Percentiles rank a stretch among this genome's conserved stretches.
Conservation (phyloP, 2,329 filamentous ascomycete genomes). For the Fusarium dlaminii region DNA sequence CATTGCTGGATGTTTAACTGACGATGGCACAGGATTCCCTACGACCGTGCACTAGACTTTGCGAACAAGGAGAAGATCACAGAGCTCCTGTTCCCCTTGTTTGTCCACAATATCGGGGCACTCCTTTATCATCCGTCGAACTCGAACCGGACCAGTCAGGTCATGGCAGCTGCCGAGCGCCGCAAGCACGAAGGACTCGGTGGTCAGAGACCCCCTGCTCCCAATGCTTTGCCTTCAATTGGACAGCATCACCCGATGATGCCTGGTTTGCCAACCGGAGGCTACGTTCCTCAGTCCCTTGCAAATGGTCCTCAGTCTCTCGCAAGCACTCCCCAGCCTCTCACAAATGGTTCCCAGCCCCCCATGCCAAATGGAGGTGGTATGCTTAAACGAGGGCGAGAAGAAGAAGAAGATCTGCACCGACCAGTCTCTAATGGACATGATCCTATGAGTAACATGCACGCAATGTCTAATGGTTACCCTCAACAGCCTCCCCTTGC, state of each 20-base stretch:
- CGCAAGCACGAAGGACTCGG: conserved; percentile 76
- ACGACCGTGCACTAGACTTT: conserved; percentile 96
- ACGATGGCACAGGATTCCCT: conserved; percentile 80
- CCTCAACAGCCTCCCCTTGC: conserved; percentile 63
- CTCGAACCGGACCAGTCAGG: conserved; percentile 80
- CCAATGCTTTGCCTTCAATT: conserved; percentile 70
- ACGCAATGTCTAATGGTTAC: conserved; percentile 69
- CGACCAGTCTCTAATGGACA: conserved; percentile 76
- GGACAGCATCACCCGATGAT: conserved; percentile 61
- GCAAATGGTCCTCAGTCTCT: conserved; percentile 17
- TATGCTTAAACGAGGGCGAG: conserved; percentile 58
- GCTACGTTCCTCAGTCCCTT: conserved; percentile 16
- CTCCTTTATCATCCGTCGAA: conserved; percentile 94
- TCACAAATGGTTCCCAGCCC: conserved; percentile 23
- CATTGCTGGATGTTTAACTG: conserved; percentile 29
- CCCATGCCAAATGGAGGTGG: conserved; percentile 70
- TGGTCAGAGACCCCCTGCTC: conserved; percentile 63
- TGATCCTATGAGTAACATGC: conserved; percentile 70
- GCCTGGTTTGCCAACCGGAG: conserved; percentile 17
- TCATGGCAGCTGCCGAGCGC: conserved; percentile 85
- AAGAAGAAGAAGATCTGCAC: conserved; percentile 69
- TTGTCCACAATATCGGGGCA: conserved; percentile 96
- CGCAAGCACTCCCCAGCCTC: conserved; percentile 26
- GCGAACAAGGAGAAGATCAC: conserved; percentile 99
- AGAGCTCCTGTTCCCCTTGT: conserved; percentile 91